These are phyloP conservation scores for Microthlaspi erraticum DNA, from an alignment of 345 rosid genomes.

Conservation along the genomic window DNA sequence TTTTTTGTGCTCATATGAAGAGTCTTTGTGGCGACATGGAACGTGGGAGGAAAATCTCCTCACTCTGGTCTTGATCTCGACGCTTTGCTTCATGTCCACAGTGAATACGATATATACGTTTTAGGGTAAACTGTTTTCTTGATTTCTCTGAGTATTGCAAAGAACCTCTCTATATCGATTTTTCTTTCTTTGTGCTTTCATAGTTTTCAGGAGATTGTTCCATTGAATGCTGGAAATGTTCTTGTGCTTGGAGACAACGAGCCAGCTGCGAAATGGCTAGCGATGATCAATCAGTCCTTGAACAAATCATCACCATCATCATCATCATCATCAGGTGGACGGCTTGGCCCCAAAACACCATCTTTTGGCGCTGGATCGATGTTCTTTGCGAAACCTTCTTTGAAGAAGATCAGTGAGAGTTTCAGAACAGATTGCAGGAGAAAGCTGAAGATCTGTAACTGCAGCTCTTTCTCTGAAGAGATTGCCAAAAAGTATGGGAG, in stretches of 20 bases:
- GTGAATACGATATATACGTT: conserved; percentile 77
- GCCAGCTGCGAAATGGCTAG: conserved; percentile 92
- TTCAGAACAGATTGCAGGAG: conserved; percentile 77
- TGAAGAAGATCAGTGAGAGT: conserved; percentile 73
- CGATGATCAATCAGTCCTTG: conserved; percentile 73
- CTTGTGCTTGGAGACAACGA: conserved; percentile 91
- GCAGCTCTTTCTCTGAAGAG: conserved; percentile 49
- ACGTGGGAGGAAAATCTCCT: conserved; percentile 94
- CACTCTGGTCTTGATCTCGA: conserved; percentile 65
- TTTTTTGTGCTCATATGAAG: conserved; percentile 45
- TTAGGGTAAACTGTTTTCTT: conserved; percentile 60
- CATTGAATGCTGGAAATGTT: conserved; percentile 95
- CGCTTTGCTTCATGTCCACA: conserved; percentile 62
- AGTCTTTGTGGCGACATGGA: conserved; percentile 97
- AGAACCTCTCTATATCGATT: neutral
- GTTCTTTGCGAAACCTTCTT: conserved; percentile 73
- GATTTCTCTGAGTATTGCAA: neutral
- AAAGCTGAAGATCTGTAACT: conserved; percentile 85
- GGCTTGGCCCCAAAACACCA: conserved; percentile 34
- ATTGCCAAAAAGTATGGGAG: conserved; percentile 63
- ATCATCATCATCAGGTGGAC: conserved; percentile 24
- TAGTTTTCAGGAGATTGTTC: conserved; percentile 99
- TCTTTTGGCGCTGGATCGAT: conserved; percentile 60
- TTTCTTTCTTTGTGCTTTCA: neutral
- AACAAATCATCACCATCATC: conserved; percentile 52